phyloP scores from a whole-genome alignment of 106 monocot genomes.

The Apostasia shenzhenica region DNA sequence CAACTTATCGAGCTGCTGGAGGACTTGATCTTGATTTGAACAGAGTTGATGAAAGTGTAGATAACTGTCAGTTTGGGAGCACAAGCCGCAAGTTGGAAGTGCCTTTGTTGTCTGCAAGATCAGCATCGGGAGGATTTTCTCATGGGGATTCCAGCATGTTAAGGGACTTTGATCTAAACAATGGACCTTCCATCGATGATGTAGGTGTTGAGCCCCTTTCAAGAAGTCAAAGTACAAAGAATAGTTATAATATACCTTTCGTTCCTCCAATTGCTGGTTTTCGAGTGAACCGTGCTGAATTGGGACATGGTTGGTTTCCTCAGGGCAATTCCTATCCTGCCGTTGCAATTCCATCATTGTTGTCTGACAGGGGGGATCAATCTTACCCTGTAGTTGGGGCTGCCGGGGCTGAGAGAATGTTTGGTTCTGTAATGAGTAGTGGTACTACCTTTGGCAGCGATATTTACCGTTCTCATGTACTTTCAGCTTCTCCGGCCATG shows the following conservation, averaged over 20 bases:
- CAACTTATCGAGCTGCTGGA: slow-evolving; percentile 10
- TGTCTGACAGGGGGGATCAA: slow-evolving; percentile 51
- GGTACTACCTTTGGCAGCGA: slow-evolving; percentile 31
- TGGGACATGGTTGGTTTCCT: slow-evolving; percentile 51
- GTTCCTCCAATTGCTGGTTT: slow-evolving; percentile 30
- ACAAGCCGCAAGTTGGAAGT: slow-evolving; percentile 20
- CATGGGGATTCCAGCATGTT: slow-evolving; percentile 22
- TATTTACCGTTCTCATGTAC: slow-evolving; percentile 37
- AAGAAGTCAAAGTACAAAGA: slow-evolving; percentile 24
- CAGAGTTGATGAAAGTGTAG: slow-evolving; percentile 38
- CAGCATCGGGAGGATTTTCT: slow-evolving; percentile 6
- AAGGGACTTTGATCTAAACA: slow-evolving; percentile 69
- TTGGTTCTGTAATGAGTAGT: slow-evolving; percentile 23
- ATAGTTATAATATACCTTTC: slow-evolving; percentile 23
- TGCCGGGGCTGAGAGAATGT: slow-evolving; percentile 33
- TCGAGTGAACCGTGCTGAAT: slow-evolving; percentile 46
- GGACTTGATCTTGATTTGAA: slow-evolving; percentile 78
- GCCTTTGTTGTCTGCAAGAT: slow-evolving; percentile 26
- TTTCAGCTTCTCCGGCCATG: slow-evolving; percentile 60
- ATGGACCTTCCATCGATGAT: slow-evolving; percentile 61
- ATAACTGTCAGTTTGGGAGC: slow-evolving; percentile 25
- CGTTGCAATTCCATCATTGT: slow-evolving; percentile 48
- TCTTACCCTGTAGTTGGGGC: slow-evolving; percentile 45
- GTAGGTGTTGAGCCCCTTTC: slow-evolving; percentile 23
- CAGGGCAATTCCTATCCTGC: slow-evolving; percentile 43